These are phyloP conservation scores for Chionographis japonica DNA, from an alignment of 106 monocot genomes.

Conservation along the genomic window DNA sequence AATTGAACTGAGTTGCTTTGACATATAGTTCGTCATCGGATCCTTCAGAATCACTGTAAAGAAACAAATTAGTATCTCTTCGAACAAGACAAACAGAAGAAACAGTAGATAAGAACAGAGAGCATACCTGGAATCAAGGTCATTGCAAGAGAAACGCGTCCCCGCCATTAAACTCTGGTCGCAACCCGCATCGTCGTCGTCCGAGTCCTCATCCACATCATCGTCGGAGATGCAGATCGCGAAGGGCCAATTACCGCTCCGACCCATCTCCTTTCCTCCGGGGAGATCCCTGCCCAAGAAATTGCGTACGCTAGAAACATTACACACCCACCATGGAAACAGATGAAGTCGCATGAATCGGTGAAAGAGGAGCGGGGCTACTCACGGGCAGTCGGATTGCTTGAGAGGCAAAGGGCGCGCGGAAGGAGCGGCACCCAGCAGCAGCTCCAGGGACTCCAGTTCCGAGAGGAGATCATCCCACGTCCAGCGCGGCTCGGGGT, in stretches of 20 bases:
- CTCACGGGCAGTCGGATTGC: conserved; percentile 1
- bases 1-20: conserved; percentile 5
- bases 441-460: conserved; percentile 28
- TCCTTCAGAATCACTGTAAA: conserved; percentile 62
- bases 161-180: conserved; percentile 10
- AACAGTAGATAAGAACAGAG: neutral
- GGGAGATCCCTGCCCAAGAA: neutral
- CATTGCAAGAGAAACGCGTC: conserved; percentile 41
- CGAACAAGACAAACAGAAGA: neutral
- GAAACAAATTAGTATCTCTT: neutral
- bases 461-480: conserved; percentile 36
- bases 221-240: conserved; percentile 32
- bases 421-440: conserved; percentile 11
- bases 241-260: conserved; percentile 18
- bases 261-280: neutral
- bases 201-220: conserved; percentile 13
- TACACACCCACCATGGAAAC: neutral
- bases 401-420: conserved; percentile 17
- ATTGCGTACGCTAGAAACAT: neutral
- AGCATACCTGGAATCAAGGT: conserved; percentile 26
- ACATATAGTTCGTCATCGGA: conserved; percentile 40
- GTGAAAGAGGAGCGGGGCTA: neutral
- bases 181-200: conserved; percentile 2
- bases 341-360: neutral
- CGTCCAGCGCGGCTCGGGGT: conserved; percentile 30